Percentiles rank a stretch among this genome's conserved stretches.
Evolutionary conservation across 23 red algal species (phyloP).

Genomic region (Gracilaria gracilis): DNA sequence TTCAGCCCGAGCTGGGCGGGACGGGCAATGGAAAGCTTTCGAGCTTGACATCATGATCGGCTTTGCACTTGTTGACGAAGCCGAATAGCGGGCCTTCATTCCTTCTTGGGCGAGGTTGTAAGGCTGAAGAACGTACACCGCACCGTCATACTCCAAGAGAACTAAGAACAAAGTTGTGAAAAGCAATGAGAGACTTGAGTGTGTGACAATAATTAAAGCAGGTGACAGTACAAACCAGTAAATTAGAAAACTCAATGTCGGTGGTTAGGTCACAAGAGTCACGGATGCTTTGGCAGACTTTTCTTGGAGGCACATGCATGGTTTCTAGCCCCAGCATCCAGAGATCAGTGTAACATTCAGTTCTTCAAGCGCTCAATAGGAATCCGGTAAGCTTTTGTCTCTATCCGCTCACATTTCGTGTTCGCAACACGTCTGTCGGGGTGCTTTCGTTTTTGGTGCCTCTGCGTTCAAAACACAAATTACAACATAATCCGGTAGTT

Average conservation of each 20-base stretch:
- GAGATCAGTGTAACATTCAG: conserved; percentile 11
- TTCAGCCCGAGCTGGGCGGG: conserved; percentile 44
- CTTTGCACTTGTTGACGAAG: not conserved
- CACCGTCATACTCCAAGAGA: not conserved
- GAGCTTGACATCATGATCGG: conserved; percentile 1
- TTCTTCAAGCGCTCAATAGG: conserved; percentile 29
- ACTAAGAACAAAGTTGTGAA: not conserved
- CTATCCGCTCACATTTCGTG: conserved; percentile 45
- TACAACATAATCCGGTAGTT: not conserved
- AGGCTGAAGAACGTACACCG: not conserved
- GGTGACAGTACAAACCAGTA: not conserved
- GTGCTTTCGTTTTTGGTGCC: conserved; percentile 73
- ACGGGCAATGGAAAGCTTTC: not conserved
- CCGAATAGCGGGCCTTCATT: conserved; percentile 4
- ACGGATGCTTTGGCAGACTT: not conserved
- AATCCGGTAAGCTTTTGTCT: not conserved
- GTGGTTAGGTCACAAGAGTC: not conserved
- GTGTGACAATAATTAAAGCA: conserved; percentile 23
- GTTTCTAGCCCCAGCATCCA: not conserved
- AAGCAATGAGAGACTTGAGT: too few species aligned
- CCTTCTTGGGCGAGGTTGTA: not conserved
- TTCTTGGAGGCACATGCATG: not conserved
- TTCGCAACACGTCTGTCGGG: conserved; percentile 25
- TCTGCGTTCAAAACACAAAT: conserved; percentile 26
- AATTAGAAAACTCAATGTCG: conserved; percentile 29